Base-by-base conservation (phyloP, 345 rosid species). In the Orychophragmus violaceus region DNA sequence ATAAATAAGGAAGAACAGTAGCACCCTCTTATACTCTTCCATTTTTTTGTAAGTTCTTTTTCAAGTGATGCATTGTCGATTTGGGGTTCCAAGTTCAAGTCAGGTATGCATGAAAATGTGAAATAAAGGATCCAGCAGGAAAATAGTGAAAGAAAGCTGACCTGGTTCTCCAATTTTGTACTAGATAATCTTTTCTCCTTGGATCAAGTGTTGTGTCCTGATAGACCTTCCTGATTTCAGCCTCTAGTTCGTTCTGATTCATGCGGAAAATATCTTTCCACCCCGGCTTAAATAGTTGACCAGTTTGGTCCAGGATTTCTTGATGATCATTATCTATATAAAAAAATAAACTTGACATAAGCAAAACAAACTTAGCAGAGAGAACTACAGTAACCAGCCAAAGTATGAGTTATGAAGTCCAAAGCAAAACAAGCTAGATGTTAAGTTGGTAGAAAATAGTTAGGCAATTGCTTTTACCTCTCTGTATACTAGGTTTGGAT, bases 231-330 rank as follows among this genome's bases (percentile, higher is more conserved):
- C 92, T 82, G 64, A 89, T 86, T 76, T 89, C 96, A 55, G 90
- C 88, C 79, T 89, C 96, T 59, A 89, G 88, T 68, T 89, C 96
- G 78, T 83, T 89, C 76, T 89, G 93, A 75, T 89, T 89, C 96
- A 89, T 89, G 71, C 90, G 87, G 68, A 91, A 91, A 39, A 91
- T 91, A 80, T 89, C 96, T 64, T 87, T 87, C 96, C 96, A 85
- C 36, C 98, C 98, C 65, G 98, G 98, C 85, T 89, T 89, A 83
- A 91, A 91, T 79, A 80, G 87, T 60, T 72, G 83, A 72, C 84
- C 88, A 69, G 66, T 76, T 50, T 83, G 90, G 72, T 87, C 90
- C 76, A 87, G 64, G 70, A 77, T 78, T 64, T 87, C 92, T 58
- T 74, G 80, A 55, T 85, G 74, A 58, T 82, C 85, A 72, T 64